Percentiles rank a stretch among this genome's conserved stretches.
Conservation (phyloP, 1,284 basidiomycete genomes). For the Acaromyces ingoldii region DNA sequence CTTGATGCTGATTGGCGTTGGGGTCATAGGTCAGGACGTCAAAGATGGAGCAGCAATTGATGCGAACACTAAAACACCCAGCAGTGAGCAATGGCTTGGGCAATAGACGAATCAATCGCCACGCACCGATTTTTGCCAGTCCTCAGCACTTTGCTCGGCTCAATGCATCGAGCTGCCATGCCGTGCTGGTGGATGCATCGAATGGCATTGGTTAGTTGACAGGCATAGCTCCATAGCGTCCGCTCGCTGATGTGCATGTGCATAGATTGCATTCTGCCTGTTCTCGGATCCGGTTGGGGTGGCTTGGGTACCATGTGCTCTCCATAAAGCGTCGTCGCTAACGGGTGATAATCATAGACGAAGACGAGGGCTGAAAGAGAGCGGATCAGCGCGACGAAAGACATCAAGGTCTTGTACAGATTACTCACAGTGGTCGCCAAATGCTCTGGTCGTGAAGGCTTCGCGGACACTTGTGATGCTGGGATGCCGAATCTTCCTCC, state of each 20-base stretch:
- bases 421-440: constrained; percentile 79
- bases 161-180: constrained; percentile 75
- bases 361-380: constrained; percentile 71
- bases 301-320: constrained; percentile 57
- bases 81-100: not conserved
- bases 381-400: not conserved
- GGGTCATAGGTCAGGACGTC: constrained; percentile 45
- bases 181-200: constrained; percentile 78
- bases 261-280: constrained; percentile 40
- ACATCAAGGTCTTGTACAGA: not conserved
- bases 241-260: constrained; percentile 64
- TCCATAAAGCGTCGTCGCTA: constrained; percentile 76
- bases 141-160: constrained; percentile 79
- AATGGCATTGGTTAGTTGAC: constrained; percentile 82
- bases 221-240: constrained; percentile 88
- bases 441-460: constrained; percentile 91
- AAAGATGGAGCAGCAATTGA: constrained; percentile 42
- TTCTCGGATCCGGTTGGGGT: constrained; percentile 48
- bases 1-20: constrained; percentile 10
- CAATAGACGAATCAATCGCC: not conserved
- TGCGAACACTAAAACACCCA: constrained; percentile 20
- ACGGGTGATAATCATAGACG: constrained; percentile 84
- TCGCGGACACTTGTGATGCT: constrained; percentile 79
- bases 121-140: constrained; percentile 79
- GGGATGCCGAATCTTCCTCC: constrained; percentile 81